Base-by-base conservation (phyloP, 2,329 filamentous ascomycete species). In the Nemania diffusa region DNA sequence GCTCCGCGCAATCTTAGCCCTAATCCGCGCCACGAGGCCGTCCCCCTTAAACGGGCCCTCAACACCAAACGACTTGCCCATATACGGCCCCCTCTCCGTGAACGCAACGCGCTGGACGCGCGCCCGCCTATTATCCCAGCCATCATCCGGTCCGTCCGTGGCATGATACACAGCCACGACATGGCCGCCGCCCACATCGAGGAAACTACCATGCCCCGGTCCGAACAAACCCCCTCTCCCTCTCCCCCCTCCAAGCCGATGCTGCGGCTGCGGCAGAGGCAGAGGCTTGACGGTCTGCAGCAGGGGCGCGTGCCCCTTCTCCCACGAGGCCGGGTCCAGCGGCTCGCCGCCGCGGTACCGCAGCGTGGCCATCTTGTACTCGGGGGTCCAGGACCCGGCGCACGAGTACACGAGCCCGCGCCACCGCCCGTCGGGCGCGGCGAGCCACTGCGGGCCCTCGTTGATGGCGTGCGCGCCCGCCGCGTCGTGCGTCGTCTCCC, bases 361-460 rank as follows among this genome's bases (percentile, higher is more conserved):
- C 24, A 78, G 68, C 8, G 72, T 62, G 0, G 74, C 76, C 72
- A 78, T 76, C 73, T 78, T 78, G 70, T 78, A 78, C 57, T 77
- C 73, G 62, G 72, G 71, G 9, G 76, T 78, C 77, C 77, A 78
- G 57, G 73, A 76, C 22, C 75, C 77, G 1, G 75, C 76, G 42
- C 75, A 77, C 26, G 72, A 74, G 58, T 74, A 78, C 5, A 73
- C 75, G 5, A 78, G 67, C 8, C 77, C 77, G 34, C 68, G 68
- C 76, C 76, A 78, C 17, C 56, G 46, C 13, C 73, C 74, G 37
- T 77, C 74, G 1, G 75, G 77, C 5, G 75, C 71, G 8, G 67
- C 20, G 50, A 78, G 67, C 67, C 76, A 78, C 66, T 78, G 76
- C 62, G 77, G 77, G 0, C 77, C 77, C 66, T 78, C 77, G 68